Base-by-base conservation (phyloP, 768 basidiomycete species). In the Sarcodon sp. region DNA sequence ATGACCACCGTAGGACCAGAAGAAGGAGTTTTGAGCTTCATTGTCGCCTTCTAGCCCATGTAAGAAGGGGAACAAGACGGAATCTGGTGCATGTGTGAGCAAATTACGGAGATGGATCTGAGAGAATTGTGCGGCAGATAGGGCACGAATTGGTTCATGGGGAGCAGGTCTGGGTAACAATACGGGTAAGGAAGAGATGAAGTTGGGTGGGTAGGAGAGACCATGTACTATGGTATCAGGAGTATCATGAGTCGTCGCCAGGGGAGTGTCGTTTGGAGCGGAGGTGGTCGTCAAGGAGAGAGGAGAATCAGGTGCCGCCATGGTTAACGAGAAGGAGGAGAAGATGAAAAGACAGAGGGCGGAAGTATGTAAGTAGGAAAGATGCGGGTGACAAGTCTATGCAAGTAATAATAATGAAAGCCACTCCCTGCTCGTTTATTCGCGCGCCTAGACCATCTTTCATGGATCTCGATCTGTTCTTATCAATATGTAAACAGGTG, bases 11-110 rank as follows among this genome's bases (percentile, higher is more conserved):
- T 49, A 34, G 46, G 71, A 59, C 9, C 76, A 71, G 59, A 93
- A 93, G 71, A 92, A 92, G 16, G 73, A 70, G 57, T 85, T 87
- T 66, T 90, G 89, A 0, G 80, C 79, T 12, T 75, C 64, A 58
- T 89, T 88, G 50, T 80, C 73, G 53, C 87, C 82, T 57, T 92
- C 89, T 51, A 92, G 70, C 39, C 89, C 87, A 57, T 92, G 90
- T 12, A 90, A 66, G 66, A 91, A 94, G 0, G 90, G 90, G 61
- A 94, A 94, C 49, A 92, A 76, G 55, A 83, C 73, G 36, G 72
- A 69, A 66, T 94, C 90, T 0, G 84, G 83, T 1, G 87, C 77
- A 62, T 92, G 85, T 1, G 77, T 65, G 50, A 75, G 69, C 52
- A 78, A 67, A 53, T 87, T 76, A n/a, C 68, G 61, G 55, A 77